Conservation (phyloP, 352 stramenopile genomes). For the Blastocystis sp. region DNA sequence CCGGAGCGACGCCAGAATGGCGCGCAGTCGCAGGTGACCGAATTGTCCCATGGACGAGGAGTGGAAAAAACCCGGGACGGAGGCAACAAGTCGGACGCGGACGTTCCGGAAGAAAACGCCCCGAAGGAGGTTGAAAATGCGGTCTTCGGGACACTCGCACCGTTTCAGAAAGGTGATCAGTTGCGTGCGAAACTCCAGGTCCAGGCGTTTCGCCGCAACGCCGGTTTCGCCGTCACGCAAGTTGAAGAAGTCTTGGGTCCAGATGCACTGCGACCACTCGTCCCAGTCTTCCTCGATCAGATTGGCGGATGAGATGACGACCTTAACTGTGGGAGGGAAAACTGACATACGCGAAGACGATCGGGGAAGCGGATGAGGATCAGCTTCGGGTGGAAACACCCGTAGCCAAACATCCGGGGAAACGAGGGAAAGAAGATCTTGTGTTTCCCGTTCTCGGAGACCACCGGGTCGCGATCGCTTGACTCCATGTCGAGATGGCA, state of each 20-base stretch:
- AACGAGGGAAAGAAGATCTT: not conserved
- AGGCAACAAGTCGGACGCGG: not conserved
- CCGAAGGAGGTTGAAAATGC: constrained; percentile 7
- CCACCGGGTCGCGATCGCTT: not conserved
- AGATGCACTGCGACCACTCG: constrained; percentile 42
- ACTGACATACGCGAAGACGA: not conserved
- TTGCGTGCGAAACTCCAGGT: constrained; percentile 31
- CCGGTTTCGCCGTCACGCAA: not conserved
- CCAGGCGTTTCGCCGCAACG: constrained; percentile 16
- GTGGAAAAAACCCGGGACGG: not conserved
- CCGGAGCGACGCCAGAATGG: not conserved
- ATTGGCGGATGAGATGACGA: constrained; percentile 43
- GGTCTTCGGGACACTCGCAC: not conserved
- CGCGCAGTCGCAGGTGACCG: not conserved
- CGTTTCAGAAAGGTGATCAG: not conserved
- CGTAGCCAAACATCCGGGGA: too few relatives aligned
- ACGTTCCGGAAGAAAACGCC: constrained; percentile 4
- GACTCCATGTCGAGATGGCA: not conserved
- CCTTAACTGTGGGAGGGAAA: not conserved
- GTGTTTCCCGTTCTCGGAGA: not conserved
- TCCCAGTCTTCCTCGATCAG: constrained; percentile 34
- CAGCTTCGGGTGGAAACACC: constrained; percentile 44
- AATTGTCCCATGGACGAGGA: not conserved
- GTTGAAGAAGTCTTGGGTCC: constrained; percentile 54
- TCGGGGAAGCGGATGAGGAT: constrained; percentile 42